Conservation (phyloP, 2,329 filamentous ascomycete species). For the Talaromyces islandicus region DNA sequence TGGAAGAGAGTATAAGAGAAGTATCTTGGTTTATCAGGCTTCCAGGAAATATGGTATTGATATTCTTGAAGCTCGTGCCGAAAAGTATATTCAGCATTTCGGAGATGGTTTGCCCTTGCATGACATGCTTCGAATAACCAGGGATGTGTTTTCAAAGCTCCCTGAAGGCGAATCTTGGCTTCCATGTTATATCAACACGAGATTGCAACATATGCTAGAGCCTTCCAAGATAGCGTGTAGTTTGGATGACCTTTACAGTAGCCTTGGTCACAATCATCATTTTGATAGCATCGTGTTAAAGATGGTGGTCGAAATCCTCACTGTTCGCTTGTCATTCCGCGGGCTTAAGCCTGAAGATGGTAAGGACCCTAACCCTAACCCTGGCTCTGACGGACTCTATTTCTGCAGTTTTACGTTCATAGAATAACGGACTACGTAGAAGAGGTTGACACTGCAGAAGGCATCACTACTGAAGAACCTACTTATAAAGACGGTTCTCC, state of each 20-base stretch:
- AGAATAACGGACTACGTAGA: too few species aligned
- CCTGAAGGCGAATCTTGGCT: neutral
- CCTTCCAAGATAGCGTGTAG: neutral
- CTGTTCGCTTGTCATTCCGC: neutral
- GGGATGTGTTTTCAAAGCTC: neutral
- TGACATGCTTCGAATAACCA: neutral
- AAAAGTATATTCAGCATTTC: constrained; percentile 12
- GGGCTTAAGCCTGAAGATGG: too few species aligned
- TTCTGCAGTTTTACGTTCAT: too few species aligned
- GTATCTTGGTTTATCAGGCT: constrained; percentile 13
- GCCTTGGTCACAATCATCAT: neutral
- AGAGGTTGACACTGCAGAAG: too few species aligned
- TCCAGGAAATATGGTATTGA: constrained; percentile 11
- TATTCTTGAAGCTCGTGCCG: constrained; percentile 4
- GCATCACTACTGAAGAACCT: too few species aligned
- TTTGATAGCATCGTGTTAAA: constrained; percentile 1
- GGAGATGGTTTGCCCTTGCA: constrained; percentile 5
- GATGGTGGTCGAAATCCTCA: neutral
- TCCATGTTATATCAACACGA: neutral
- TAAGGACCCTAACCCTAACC: too few species aligned
- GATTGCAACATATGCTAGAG: neutral
- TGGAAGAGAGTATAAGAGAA: constrained; percentile 13
- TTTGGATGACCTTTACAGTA: neutral
- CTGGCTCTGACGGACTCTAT: too few species aligned
- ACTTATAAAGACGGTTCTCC: too few species aligned